phyloP scores from a whole-genome alignment of 1,284 basidiomycete species.

The Moesziomyces antarcticus region DNA sequence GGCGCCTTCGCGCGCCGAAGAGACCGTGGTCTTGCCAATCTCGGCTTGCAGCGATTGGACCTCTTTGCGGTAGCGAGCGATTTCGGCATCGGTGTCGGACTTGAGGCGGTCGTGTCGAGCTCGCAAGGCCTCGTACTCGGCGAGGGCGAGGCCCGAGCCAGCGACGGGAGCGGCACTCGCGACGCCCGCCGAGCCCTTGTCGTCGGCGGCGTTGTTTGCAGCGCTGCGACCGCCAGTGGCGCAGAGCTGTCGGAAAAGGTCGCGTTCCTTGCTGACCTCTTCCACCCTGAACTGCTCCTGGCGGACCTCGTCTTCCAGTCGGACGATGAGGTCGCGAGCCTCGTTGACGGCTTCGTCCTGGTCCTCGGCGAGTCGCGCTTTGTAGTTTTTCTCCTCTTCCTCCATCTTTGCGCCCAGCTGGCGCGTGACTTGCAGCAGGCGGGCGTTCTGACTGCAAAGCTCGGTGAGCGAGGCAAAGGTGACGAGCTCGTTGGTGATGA shows the following conservation, averaged over 20 bases:
- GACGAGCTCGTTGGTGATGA: constrained; percentile 90
- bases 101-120: constrained; percentile 76
- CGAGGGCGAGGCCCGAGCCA: constrained; percentile 17
- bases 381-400: constrained; percentile 62
- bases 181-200: constrained; percentile 1
- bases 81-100: constrained; percentile 79
- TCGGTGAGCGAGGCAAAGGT: constrained; percentile 83
- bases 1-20: constrained; percentile 58
- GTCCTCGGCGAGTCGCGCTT: constrained; percentile 70
- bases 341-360: constrained; percentile 84
- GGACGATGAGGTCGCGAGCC: constrained; percentile 85
- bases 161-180: background rate
- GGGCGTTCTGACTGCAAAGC: constrained; percentile 89
- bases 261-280: constrained; percentile 85
- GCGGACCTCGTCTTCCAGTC: constrained; percentile 80
- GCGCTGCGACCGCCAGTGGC: constrained; percentile 49
- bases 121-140: constrained; percentile 48
- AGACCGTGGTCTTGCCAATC: constrained; percentile 70
- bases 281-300: constrained; percentile 78
- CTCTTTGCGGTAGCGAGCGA: constrained; percentile 79
- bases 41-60: constrained; percentile 74
- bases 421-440: constrained; percentile 83
- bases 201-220: constrained; percentile 16
- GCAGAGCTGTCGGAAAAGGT: constrained; percentile 83
- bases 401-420: constrained; percentile 71